Percentiles rank a stretch among this genome's conserved stretches.
Conservation (phyloP, 306 rosid species). For the Rosa persica region DNA sequence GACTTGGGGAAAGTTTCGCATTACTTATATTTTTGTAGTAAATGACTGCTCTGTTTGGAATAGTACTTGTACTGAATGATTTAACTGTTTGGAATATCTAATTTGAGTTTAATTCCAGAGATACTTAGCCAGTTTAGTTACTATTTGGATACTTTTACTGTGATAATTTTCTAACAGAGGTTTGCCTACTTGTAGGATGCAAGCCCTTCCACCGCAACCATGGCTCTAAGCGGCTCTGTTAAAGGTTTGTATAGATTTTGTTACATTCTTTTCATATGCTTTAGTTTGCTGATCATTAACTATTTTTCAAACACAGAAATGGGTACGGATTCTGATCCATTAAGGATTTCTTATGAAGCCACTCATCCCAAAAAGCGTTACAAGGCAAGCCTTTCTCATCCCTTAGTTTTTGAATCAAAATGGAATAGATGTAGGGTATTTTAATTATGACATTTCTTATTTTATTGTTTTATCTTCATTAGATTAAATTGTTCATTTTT, state of each 20-base stretch:
- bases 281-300: not conserved
- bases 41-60: too few relatives aligned
- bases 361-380: not conserved
- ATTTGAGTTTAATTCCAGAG: not conserved
- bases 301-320: slow-evolving; percentile 9
- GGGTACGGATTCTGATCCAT: not conserved
- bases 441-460: too few relatives aligned
- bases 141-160: not conserved
- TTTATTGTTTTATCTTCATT: too few relatives aligned
- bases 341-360: not conserved
- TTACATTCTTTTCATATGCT: not conserved
- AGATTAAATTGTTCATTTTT: too few relatives aligned
- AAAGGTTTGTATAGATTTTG: slow-evolving; percentile 27
- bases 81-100: not conserved
- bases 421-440: not conserved
- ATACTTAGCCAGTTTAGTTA: not conserved
- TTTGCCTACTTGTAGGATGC: slow-evolving; percentile 37
- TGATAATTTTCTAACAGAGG: not conserved
- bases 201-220: slow-evolving; percentile 6
- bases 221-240: not conserved
- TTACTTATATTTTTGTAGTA: too few relatives aligned
- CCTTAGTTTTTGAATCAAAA: not conserved
- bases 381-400: not conserved
- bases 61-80: not conserved
- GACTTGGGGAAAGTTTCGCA: too few relatives aligned